Conservation (phyloP, 768 basidiomycete genomes). For the Suillus ampliporus region DNA sequence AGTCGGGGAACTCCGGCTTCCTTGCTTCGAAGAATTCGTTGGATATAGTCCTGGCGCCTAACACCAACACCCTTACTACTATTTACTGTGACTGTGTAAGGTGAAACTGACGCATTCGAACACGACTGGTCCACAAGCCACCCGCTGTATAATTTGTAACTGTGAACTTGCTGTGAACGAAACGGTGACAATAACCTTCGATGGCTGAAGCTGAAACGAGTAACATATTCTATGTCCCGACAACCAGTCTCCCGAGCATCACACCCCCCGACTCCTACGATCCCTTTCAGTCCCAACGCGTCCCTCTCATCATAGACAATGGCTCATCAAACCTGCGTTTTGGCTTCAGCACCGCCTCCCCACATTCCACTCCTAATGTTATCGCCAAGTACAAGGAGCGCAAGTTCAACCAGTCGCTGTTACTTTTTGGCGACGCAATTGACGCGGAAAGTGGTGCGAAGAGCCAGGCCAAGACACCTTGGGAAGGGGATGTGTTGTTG, state of each 20-base stretch:
- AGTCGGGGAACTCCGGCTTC: too few species aligned
- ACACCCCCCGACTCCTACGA: conserved; percentile 54
- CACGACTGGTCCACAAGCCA: too few species aligned
- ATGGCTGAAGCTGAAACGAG: conserved; percentile 7
- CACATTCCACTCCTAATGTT: conserved; percentile 70
- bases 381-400: conserved; percentile 91
- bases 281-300: conserved; percentile 50
- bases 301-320: conserved; percentile 88
- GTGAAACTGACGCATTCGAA: neutral
- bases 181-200: neutral
- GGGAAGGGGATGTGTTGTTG: conserved; percentile 92
- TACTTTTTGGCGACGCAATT: conserved; percentile 88
- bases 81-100: too few species aligned
- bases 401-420: conserved; percentile 77
- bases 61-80: too few species aligned
- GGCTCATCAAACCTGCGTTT: conserved; percentile 84
- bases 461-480: conserved; percentile 79
- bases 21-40: too few species aligned
- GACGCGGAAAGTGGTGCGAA: conserved; percentile 87
- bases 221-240: conserved; percentile 24
- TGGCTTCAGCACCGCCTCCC: conserved; percentile 71
- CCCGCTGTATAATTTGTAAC: neutral
- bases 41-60: too few species aligned
- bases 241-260: conserved; percentile 38
- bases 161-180: neutral